Evolutionary conservation across 805 yeast species (phyloP).

Genomic region (Lipomyces lipofer): DNA sequence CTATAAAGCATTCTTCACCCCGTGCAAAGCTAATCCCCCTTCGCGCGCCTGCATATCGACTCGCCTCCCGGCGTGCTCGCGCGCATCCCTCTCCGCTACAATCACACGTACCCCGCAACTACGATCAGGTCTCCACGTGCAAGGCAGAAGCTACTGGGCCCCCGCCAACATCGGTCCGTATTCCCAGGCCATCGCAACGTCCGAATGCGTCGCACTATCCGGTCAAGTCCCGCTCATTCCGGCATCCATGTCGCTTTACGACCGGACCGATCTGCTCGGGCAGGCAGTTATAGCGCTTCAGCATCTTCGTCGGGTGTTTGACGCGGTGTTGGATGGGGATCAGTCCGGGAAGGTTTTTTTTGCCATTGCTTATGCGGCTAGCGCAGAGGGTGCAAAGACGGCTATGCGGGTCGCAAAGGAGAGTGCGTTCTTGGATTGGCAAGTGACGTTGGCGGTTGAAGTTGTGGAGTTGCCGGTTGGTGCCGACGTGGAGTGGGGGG

Average conservation of each 20-base stretch:
- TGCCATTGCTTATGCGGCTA: conserved; percentile 42
- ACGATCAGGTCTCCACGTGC: conserved; percentile 80
- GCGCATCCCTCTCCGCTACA: conserved; percentile 62
- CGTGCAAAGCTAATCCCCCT: conserved; percentile 66
- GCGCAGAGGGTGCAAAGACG: conserved; percentile 34
- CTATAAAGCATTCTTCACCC: conserved; percentile 57
- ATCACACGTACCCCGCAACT: conserved; percentile 36
- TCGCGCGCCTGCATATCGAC: conserved; percentile 84
- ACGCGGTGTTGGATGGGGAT: conserved; percentile 49
- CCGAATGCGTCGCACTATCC: conserved; percentile 62
- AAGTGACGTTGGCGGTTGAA: conserved; percentile 46
- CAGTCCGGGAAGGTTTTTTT: conserved; percentile 53
- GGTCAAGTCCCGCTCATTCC: conserved; percentile 93
- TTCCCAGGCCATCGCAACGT: conserved; percentile 71
- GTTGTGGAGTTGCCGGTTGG: conserved; percentile 61
- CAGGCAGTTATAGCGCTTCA: conserved; percentile 65
- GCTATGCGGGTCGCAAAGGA: conserved; percentile 35
- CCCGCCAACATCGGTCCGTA: conserved; percentile 98
- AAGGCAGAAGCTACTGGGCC: conserved; percentile 95
- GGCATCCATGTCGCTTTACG: conserved; percentile 55
- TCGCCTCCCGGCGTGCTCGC: conserved; percentile 41
- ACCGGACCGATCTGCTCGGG: conserved; percentile 33
- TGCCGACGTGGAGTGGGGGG: conserved; percentile 77
- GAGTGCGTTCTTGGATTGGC: background rate
- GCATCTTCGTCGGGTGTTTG: conserved; percentile 65